These are phyloP conservation scores for Mucuna pruriens DNA, from an alignment of 306 rosid species.

Conservation along the genomic window DNA sequence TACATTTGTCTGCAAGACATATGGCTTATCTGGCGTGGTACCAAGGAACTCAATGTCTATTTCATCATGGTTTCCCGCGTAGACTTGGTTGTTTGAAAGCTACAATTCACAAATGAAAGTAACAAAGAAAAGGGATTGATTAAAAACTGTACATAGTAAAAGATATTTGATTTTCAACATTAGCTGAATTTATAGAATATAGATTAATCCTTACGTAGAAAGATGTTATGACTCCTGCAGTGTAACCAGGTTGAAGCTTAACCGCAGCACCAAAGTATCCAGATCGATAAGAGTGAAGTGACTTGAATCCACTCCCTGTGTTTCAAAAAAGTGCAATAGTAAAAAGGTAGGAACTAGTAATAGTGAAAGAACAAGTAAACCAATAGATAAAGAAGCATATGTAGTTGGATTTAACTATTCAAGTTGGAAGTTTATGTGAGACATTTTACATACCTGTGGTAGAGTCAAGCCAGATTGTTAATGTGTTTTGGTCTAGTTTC, in stretches of 20 bases:
- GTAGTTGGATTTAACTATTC: background rate
- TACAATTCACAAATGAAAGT: slow-evolving; percentile 38
- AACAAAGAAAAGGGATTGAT: background rate
- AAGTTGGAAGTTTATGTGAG: background rate
- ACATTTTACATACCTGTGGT: slow-evolving; percentile 57
- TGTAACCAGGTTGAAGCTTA: slow-evolving; percentile 84
- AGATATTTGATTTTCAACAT: slow-evolving; percentile 1
- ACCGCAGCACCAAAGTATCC: slow-evolving; percentile 83
- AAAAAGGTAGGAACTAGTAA: background rate
- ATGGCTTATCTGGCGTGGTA: slow-evolving; percentile 77
- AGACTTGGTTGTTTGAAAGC: slow-evolving; percentile 92
- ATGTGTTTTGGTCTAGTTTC: slow-evolving; percentile 55
- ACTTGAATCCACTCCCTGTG: slow-evolving; percentile 93
- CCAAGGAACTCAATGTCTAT: slow-evolving; percentile 91
- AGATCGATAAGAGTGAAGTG: slow-evolving; percentile 60
- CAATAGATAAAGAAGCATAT: background rate
- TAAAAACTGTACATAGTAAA: background rate
- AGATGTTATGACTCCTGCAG: slow-evolving; percentile 87
- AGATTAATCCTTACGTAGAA: slow-evolving; percentile 64
- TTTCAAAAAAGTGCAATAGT: background rate
- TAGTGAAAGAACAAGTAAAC: background rate
- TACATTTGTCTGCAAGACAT: slow-evolving; percentile 89
- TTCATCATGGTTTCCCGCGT: slow-evolving; percentile 89
- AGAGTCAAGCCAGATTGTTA: slow-evolving; percentile 80
- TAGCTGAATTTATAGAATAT: background rate